Percentiles rank a stretch among this genome's conserved stretches.
Evolutionary conservation across 495 filamentous ascomycete species (phyloP).

Genomic region (Podospora comata): DNA sequence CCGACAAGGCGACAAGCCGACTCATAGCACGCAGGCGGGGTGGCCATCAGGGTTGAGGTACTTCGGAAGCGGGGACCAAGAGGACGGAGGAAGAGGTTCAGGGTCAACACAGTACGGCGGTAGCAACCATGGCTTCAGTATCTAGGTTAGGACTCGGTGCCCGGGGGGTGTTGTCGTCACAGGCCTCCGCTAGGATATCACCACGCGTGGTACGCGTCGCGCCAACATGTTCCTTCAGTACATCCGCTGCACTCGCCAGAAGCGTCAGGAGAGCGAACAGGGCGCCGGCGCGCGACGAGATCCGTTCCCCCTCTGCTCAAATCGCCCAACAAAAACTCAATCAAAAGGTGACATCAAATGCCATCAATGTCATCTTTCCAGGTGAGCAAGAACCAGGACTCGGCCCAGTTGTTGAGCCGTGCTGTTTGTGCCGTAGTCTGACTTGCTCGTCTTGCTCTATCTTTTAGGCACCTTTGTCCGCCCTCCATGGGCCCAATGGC

Average conservation of each 20-base stretch:
- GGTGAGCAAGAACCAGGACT: slow-evolving; percentile 12
- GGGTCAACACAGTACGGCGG: neutral
- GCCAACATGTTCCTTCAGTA: slow-evolving; percentile 7
- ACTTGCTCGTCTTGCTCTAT: neutral
- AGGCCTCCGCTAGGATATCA: slow-evolving; percentile 7
- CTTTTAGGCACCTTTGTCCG: slow-evolving; percentile 29
- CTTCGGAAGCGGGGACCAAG: neutral
- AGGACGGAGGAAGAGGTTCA: neutral
- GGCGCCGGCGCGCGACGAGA: neutral
- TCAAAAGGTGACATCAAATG: neutral
- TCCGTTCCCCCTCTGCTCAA: neutral
- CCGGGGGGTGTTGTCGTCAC: slow-evolving; percentile 10
- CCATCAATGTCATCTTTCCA: slow-evolving; percentile 14
- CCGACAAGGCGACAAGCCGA: neutral
- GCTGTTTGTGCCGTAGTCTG: neutral
- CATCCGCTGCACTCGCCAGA: slow-evolving; percentile 8
- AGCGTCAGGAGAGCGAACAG: neutral
- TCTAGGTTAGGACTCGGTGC: slow-evolving; percentile 17
- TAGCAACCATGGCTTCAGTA: neutral
- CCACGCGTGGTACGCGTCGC: neutral
- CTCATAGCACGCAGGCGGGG: neutral
- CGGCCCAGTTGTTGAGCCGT: neutral
- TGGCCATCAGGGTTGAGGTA: neutral
- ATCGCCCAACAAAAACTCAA: neutral
- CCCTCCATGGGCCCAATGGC: slow-evolving; percentile 24